A percentile compares a stretch with the other conserved stretches of the same genome.
Conservation (phyloP, 2,329 filamentous ascomycete genomes). For the Exophiala calicioides region DNA sequence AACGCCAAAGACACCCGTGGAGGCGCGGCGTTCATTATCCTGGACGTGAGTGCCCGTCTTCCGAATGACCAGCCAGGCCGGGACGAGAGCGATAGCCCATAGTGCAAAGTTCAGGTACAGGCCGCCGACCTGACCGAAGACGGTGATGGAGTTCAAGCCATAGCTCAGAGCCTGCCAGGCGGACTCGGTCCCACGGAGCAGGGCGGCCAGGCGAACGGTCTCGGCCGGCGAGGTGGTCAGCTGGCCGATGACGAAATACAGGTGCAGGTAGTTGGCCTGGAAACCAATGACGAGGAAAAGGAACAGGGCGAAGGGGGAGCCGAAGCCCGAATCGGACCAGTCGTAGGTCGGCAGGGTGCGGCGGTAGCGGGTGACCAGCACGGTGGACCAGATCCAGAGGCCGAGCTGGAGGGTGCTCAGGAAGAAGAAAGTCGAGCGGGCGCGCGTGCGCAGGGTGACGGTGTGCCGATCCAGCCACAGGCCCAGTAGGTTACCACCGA, state of each 20-base stretch:
- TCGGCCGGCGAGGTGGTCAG: constrained; percentile 63
- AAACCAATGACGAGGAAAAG: constrained; percentile 68
- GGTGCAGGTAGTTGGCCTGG: constrained; percentile 72
- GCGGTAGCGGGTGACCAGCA: constrained; percentile 64
- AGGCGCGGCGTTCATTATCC: constrained; percentile 3
- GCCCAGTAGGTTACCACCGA: constrained; percentile 66
- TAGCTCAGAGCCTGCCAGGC: constrained; percentile 74
- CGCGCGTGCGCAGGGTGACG: constrained; percentile 56
- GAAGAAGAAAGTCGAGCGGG: constrained; percentile 56
- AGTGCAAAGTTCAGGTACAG: constrained; percentile 71
- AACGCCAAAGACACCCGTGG: constrained; percentile 10
- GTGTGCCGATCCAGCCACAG: constrained; percentile 61
- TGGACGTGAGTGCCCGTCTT: constrained; percentile 48
- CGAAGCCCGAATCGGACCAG: constrained; percentile 66
- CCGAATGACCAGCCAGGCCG: constrained; percentile 67
- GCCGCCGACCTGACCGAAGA: constrained; percentile 66
- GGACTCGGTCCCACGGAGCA: constrained; percentile 70
- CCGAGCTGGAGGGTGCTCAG: constrained; percentile 48
- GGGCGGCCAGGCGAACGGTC: constrained; percentile 66
- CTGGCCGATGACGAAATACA: constrained; percentile 71
- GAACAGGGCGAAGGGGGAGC: constrained; percentile 66
- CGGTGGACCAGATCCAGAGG: constrained; percentile 72
- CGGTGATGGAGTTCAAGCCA: constrained; percentile 61
- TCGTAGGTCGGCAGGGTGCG: constrained; percentile 62
- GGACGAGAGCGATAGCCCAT: constrained; percentile 64